Evolutionary conservation across 768 basidiomycete genomes (phyloP).

Genomic region (Cyclocybe cylindracea): DNA sequence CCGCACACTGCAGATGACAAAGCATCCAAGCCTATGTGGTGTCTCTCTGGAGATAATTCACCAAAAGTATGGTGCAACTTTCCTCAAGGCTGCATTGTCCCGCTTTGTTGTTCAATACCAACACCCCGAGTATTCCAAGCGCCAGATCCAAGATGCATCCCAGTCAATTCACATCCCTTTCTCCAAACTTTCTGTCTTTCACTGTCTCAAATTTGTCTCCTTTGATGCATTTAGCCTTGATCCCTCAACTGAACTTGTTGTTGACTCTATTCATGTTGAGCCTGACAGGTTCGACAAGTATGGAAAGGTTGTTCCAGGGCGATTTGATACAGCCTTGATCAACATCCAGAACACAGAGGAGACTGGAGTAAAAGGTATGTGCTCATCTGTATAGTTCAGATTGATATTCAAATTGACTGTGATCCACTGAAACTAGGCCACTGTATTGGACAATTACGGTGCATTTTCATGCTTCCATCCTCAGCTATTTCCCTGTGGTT

Average conservation of each 20-base stretch:
- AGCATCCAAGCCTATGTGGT: slow-evolving; percentile 20
- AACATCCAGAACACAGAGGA: neutral
- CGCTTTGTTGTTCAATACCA: slow-evolving; percentile 22
- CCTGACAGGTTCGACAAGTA: slow-evolving; percentile 14
- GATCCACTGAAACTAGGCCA: no score
- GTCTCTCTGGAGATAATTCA: slow-evolving; percentile 21
- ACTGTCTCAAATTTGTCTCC: slow-evolving; percentile 24
- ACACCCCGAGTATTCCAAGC: slow-evolving; percentile 13
- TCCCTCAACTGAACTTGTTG: no score
- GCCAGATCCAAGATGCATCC: slow-evolving; percentile 15
- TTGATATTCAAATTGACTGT: no score
- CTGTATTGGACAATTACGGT: slow-evolving; percentile 6
- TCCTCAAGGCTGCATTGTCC: slow-evolving; percentile 26
- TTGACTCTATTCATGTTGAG: no score
- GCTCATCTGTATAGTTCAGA: no score
- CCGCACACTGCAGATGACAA: slow-evolving; percentile 12
- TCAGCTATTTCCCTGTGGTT: neutral
- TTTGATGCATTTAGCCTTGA: no score
- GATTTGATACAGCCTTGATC: slow-evolving; percentile 12
- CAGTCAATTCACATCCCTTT: slow-evolving; percentile 21
- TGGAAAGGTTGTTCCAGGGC: slow-evolving; percentile 14
- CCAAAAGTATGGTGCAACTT: slow-evolving; percentile 25
- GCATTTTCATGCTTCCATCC: slow-evolving; percentile 13
- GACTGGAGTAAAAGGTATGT: neutral
- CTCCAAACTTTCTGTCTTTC: slow-evolving; percentile 26